Percentiles rank a stretch among this genome's conserved stretches.
These are phyloP conservation scores for Zygosaccharomyces lentus DNA, from an alignment of 805 yeast genomes.

Conservation along the genomic window DNA sequence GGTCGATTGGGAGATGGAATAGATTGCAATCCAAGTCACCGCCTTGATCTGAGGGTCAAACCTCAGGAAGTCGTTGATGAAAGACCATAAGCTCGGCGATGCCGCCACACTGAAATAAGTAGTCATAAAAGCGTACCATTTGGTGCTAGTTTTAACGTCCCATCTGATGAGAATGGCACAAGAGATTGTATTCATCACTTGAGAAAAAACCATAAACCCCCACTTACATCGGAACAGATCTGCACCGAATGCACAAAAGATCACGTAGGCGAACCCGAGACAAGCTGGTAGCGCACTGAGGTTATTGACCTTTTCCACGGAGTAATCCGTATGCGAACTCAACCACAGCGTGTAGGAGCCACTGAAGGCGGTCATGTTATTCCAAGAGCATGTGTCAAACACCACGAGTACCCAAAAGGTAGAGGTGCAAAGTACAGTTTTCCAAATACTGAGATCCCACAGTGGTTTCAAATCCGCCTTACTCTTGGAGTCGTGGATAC, in stretches of 20 bases:
- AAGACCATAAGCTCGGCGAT: conserved; percentile 57
- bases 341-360: conserved; percentile 65
- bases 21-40: conserved; percentile 52
- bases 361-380: conserved; percentile 52
- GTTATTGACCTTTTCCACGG: conserved; percentile 44
- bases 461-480: conserved; percentile 27
- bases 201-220: conserved; percentile 50
- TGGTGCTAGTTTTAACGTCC: conserved; percentile 53
- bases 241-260: conserved; percentile 45
- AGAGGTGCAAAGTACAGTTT: conserved; percentile 47
- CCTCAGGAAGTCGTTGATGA: conserved; percentile 55
- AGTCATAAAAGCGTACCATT: conserved; percentile 61
- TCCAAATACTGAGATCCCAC: conserved; percentile 47
- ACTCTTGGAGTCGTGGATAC: conserved; percentile 31
- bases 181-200: conserved; percentile 50
- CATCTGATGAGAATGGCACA: conserved; percentile 54
- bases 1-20: conserved; percentile 54
- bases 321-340: conserved; percentile 43
- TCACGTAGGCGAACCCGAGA: conserved; percentile 50
- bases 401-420: conserved; percentile 52
- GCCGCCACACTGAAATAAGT: conserved; percentile 61
- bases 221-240: conserved; percentile 49
- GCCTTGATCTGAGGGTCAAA: conserved; percentile 53
- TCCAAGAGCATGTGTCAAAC: conserved; percentile 59
- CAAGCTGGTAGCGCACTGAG: conserved; percentile 55